A percentile compares a stretch with the other conserved stretches of the same genome.
Evolutionary conservation across 1,284 basidiomycete species (phyloP).

Genomic region (Boletus smithii): DNA sequence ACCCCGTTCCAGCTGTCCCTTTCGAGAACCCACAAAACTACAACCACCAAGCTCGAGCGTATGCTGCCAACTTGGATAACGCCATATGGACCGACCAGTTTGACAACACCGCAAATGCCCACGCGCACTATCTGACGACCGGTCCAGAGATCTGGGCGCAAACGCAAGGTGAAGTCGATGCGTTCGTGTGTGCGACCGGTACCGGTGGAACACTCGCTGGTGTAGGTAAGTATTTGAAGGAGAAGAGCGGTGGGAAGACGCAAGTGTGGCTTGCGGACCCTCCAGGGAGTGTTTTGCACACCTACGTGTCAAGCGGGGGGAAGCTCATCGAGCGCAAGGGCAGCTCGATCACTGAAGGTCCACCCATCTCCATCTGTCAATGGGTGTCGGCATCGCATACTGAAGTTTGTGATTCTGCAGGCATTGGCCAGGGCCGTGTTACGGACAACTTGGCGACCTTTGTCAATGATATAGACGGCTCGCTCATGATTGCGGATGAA

Average conservation of each 20-base stretch:
- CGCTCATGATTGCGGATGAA: constrained; percentile 84
- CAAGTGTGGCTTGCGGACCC: constrained; percentile 97
- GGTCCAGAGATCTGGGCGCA: constrained; percentile 98
- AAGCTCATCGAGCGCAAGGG: constrained; percentile 79
- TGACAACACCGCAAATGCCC: constrained; percentile 89
- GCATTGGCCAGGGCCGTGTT: constrained; percentile 96
- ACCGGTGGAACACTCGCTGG: constrained; percentile 97
- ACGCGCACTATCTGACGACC: constrained; percentile 86
- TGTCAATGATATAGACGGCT: constrained; percentile 76
- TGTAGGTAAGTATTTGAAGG: constrained; percentile 80
- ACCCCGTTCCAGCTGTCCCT: constrained; percentile 93
- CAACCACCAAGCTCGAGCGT: constrained; percentile 95
- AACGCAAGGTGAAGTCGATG: constrained; percentile 78
- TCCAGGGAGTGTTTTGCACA: constrained; percentile 89
- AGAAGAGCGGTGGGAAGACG: constrained; percentile 77
- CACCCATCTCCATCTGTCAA: constrained; percentile 8
- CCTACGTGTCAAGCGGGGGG: constrained; percentile 81
- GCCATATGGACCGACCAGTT: constrained; percentile 99
- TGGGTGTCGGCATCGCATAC: constrained; percentile 1
- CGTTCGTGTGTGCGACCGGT: constrained; percentile 91
- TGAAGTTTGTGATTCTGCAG: constrained; percentile 37
- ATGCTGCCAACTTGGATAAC: constrained; percentile 80
- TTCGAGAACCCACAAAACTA: constrained; percentile 97
- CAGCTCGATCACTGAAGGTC: constrained; percentile 95
- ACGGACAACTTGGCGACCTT: constrained; percentile 93